Evolutionary conservation across 1,284 basidiomycete genomes (phyloP), one percentile per base, ranked within the genome.

Genomic region (Gomphus bonarii): DNA sequence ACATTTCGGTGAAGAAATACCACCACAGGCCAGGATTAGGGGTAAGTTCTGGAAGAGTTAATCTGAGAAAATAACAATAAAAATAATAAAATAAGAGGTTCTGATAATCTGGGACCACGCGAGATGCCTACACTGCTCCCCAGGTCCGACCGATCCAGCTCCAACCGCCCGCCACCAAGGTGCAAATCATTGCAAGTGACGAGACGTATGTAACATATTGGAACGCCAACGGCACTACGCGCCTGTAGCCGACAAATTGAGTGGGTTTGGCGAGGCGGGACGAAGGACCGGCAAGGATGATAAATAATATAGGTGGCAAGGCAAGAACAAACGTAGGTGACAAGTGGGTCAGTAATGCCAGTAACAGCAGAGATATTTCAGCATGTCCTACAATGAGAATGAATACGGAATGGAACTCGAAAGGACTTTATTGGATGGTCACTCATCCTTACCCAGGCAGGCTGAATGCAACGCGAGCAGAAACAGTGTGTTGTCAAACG

Each of bases 1-100:
- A 99, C 87, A 98, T 98, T 69, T 99, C 95, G 12, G 94, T 97
- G 72, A 98, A 97, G 73, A 98, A 98, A 72, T 99, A 99, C 97
- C 97, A 99, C 86, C 91, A 94, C 40, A 98, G 73, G 3, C 95
- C 95, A 8, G 91, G 83, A 65, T 95, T 97, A 0, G 97, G 97
- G 5, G 91, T 92, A 56, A 98, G 71, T 67, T 95, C 93, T 3
- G 87, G 85, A 7, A 94, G 80, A 4, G 76, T 80, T 22, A 89
- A 63, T 44, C 87, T 36, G 40, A 40, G 16, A 12, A 22, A 8
- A 42, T 44, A n/a, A n/a, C n/a, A n/a, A n/a, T n/a, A n/a, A n/a
- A n/a, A n/a, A n/a, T n/a, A n/a, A n/a, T n/a, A n/a, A n/a, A n/a
- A n/a, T 42, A n/a, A 42, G 55, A 33, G 46, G 35, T 43, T 31